Conservation (phyloP, 768 basidiomycete genomes). For the Phlebiopsis flavidoalba region DNA sequence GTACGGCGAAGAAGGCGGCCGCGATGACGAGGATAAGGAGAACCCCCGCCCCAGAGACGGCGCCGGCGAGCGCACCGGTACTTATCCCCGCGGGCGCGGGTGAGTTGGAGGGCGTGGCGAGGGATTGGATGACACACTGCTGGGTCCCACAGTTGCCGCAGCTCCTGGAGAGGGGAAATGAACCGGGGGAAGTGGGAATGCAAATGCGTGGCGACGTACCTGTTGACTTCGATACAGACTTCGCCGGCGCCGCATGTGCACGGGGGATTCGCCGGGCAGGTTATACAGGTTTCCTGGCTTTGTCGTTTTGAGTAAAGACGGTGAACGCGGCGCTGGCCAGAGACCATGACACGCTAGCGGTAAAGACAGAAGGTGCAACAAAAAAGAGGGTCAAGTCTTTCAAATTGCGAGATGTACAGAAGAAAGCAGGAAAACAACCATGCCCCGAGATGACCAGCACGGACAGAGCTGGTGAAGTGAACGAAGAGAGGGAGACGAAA, state of each 20-base stretch:
- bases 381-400: not conserved
- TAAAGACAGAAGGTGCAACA: not conserved
- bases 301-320: not conserved
- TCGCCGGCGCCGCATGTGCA: not conserved
- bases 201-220: not conserved
- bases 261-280: not conserved
- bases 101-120: not conserved
- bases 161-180: not conserved
- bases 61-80: not conserved
- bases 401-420: not conserved
- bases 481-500: not conserved
- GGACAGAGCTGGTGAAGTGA: not conserved
- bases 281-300: not conserved
- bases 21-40: not conserved
- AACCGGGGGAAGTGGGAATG: not conserved
- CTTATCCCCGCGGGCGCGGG: not conserved
- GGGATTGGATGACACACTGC: not conserved
- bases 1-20: not conserved
- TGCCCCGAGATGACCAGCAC: slow-evolving; percentile 3
- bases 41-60: not conserved
- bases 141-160: not conserved
- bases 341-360: not conserved
- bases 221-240: not conserved
- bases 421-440: not conserved
- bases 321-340: not conserved